These are phyloP conservation scores for Pseudocercospora musae DNA, from an alignment of 2,329 filamentous ascomycete species.

Conservation along the genomic window DNA sequence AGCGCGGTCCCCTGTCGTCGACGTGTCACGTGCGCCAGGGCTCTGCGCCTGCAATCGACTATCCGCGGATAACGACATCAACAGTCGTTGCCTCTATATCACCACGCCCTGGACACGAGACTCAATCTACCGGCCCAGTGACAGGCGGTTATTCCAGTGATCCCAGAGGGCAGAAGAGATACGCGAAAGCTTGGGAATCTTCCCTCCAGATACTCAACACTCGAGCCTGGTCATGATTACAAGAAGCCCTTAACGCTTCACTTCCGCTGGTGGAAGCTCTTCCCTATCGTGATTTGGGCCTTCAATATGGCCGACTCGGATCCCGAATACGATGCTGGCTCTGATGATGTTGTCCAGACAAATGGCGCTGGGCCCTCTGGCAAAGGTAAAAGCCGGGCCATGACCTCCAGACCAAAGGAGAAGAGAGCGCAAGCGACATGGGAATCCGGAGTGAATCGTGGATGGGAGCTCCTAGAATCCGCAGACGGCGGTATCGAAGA, in stretches of 20 bases:
- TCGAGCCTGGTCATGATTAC: not conserved
- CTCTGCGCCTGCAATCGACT: not conserved
- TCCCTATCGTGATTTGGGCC: not conserved
- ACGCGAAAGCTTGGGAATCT: not conserved
- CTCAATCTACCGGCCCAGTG: not conserved
- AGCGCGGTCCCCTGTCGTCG: not conserved
- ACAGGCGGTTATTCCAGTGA: not conserved
- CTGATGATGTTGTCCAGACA: slow-evolving; percentile 26
- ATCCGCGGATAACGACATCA: not conserved
- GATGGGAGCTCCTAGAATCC: slow-evolving; percentile 35
- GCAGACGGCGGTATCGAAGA: slow-evolving; percentile 35
- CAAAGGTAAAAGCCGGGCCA: slow-evolving; percentile 14
- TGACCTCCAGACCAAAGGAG: slow-evolving; percentile 29
- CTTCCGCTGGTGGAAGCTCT: not conserved
- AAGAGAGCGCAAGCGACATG: slow-evolving; percentile 32
- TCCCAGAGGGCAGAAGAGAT: not conserved
- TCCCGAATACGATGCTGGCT: slow-evolving; percentile 26
- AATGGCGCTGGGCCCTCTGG: slow-evolving; percentile 9
- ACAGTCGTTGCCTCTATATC: not conserved
- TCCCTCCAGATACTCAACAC: not conserved
- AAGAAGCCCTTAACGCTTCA: not conserved
- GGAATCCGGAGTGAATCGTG: slow-evolving; percentile 34
- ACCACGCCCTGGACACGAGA: not conserved
- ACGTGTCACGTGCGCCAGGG: not conserved
- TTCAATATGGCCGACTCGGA: slow-evolving; percentile 33